Conservation (phyloP, 805 yeast species). For the baker's yeast (Saccharomyces cerevisiae) region DNA sequence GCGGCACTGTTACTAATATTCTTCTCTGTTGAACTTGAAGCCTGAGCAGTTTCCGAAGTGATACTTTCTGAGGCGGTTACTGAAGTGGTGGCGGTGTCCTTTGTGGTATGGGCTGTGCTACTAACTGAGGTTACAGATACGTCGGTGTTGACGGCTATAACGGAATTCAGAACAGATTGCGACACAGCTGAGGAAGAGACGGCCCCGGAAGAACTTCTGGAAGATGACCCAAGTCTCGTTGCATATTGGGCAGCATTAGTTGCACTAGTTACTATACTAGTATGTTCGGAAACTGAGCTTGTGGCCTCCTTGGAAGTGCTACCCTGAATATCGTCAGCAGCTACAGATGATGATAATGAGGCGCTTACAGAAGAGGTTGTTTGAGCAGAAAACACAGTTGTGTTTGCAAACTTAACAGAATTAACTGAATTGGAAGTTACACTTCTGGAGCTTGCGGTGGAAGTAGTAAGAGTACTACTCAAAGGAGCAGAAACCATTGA, state of each 20-base stretch:
- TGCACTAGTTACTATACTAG: neutral
- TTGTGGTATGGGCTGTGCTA: neutral
- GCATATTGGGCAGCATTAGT: conserved; percentile 1
- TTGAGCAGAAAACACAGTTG: neutral
- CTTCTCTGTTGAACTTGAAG: neutral
- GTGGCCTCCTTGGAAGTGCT: neutral
- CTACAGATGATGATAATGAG: neutral
- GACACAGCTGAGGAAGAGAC: neutral
- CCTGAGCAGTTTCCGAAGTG: conserved; percentile 6
- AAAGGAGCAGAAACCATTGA: neutral
- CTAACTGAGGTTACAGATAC: neutral
- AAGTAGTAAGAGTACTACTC: neutral
- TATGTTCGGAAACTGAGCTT: neutral
- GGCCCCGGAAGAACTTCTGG: conserved; percentile 5
- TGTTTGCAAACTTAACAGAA: neutral
- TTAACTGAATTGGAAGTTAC: neutral
- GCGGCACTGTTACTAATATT: neutral
- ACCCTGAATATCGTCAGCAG: neutral
- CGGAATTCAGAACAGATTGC: neutral
- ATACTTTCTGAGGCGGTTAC: neutral
- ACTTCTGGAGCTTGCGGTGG: neutral
- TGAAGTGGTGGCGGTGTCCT: neutral
- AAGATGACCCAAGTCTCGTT: conserved; percentile 3
- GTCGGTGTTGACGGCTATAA: neutral
- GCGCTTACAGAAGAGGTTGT: neutral